Evolutionary conservation across 331 rosid genomes (phyloP), one percentile per base, ranked within the genome.

Genomic region (Malus hybrid): DNA sequence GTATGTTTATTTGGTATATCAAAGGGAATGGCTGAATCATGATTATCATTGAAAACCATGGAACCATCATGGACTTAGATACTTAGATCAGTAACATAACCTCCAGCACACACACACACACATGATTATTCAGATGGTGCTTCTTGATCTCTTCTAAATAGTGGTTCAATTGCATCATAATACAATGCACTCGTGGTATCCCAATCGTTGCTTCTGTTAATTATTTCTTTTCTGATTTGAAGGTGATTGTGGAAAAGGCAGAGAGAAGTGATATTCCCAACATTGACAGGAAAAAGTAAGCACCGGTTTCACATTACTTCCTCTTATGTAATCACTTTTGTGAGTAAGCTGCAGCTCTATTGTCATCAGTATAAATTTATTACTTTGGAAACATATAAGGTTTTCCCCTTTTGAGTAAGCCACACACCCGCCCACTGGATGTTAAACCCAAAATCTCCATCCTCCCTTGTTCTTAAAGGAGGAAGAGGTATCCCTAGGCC

Each of bases 171-270:
- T 56, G 66, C 66, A 26, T 61, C 36, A 12, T 13, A 13, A 14
- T 61, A 3, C 19, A 11, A 61, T 20, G 0, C 18, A 61, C 34
- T 28, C 0, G n/a, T 28, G 66, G 66, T 26, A 61, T 28, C 14
- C 28, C 14, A 58, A 58, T 58, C 3, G 30, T 58, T 58, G 63
- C 16, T 58, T 58, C 63, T 5, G 20, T 79, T 46, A 48, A 20
- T 50, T 20, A 57, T 73, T 34, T 70, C 69, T 68, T 75, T 63
- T 77, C 32, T 79, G 71, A 30, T 81, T 66, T 7, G 65, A 18
- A 87, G 91, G 91, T 87, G 64, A 85, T 87, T 74, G 87, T 85
- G 66, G 91, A 87, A 83, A 87, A 83, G 82, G 84, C 85, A 7
- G 87, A 85, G 79, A 87, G 84, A 85, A 83, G 87, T 36, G 89